Base-by-base conservation (phyloP, 441 rosid genomes). In the Erodium chrysanthum region DNA sequence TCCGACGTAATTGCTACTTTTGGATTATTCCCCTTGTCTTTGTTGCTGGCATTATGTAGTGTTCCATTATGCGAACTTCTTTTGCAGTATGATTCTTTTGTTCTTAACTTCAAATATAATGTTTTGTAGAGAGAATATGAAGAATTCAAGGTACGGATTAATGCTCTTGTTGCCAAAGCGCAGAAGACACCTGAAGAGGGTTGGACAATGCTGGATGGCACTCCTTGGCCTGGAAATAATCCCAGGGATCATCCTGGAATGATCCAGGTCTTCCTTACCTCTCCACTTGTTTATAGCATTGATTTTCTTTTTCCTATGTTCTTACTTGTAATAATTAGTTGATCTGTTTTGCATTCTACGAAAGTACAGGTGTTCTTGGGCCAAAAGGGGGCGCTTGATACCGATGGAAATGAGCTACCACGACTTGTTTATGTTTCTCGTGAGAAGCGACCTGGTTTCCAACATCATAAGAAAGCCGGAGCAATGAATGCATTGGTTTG, bases 221-320 rank as follows among this genome's bases (percentile, higher is more conserved):
- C 98, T 42, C 98, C 98, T 0, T 93, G 98, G 98, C 98, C 98
- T 66, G 98, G 98, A 74, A 93, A 93, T 80, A 93, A 93, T 77
- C 83, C 81, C 70, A 86, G 97, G 78, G 98, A 93, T 72, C 98
- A 91, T 87, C 98, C 98, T 21, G 98, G 98, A 81, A 93, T 93
- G 98, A 93, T 93, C 71, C 98, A 93, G 96, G 98, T 91, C 20
- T 48, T 48, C 20, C 20, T 14, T 69, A 62, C 70, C 52, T 20
- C 33, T 14, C 27, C 65, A 77, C 70, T 20, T 48, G 61, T 14
- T 37, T 68, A 10, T 48, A 31, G 12, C 52, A 59, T 31, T 48
- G 60, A 27, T 25, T 27, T 23, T 37, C 18, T 1, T 44, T 15
- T 10, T 5, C 56, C 15, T 48, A 15, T 48, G 56, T 15, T 48